These are phyloP conservation scores for Clarireedia hainanense DNA, from an alignment of 2,329 filamentous ascomycete genomes.

Conservation along the genomic window DNA sequence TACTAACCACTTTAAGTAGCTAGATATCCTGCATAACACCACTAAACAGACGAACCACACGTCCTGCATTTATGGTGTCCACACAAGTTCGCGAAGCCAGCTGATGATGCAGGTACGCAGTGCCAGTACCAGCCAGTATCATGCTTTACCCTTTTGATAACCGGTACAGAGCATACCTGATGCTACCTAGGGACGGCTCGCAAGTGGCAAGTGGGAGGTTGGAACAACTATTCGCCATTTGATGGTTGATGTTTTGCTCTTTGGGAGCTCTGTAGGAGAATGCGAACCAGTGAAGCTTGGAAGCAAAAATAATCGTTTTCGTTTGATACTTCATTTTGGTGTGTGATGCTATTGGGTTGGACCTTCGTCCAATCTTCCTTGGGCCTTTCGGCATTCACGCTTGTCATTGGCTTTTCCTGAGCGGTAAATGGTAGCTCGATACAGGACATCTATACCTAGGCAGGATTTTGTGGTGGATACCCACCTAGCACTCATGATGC, in stretches of 20 bases:
- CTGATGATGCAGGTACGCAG: neutral
- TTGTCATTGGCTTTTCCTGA: neutral
- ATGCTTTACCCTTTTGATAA: constrained; percentile 6
- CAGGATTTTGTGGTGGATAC: too few species aligned
- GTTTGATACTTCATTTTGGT: too few species aligned
- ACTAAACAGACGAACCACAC: constrained; percentile 4
- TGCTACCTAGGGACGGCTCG: constrained; percentile 3
- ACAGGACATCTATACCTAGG: neutral
- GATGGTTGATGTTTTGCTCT: neutral
- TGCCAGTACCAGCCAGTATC: neutral
- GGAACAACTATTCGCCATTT: neutral
- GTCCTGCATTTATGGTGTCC: neutral
- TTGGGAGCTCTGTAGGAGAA: too few species aligned
- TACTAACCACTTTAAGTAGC: neutral
- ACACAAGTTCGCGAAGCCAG: neutral
- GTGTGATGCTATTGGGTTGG: neutral
- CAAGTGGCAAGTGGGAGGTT: neutral
- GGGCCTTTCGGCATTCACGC: neutral
- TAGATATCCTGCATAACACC: neutral
- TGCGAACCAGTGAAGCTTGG: too few species aligned
- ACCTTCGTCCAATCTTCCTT: constrained; percentile 4
- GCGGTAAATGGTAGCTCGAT: constrained; percentile 6
- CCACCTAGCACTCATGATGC: too few species aligned
- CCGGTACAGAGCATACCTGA: neutral
- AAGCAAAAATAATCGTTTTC: too few species aligned